Base-by-base conservation (phyloP, 805 yeast species). In the Blastobotrys americana region DNA sequence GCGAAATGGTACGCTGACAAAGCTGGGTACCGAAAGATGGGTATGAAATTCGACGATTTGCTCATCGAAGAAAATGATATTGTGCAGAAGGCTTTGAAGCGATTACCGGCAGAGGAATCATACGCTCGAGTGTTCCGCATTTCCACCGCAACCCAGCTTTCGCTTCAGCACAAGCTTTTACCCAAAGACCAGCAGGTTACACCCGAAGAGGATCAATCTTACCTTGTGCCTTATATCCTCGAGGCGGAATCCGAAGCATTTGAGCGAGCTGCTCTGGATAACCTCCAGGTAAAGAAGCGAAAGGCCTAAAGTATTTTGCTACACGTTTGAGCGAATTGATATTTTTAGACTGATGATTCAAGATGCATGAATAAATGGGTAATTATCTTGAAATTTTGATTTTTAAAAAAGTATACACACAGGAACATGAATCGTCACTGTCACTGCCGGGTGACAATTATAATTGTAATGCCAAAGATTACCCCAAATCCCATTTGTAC, bases 21-120 rank as follows among this genome's bases (percentile, higher is more conserved):
- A 54, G 74, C 95, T 46, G 97, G 97, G 48, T 93, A 93, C 84
- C 84, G 97, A 75, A 78, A 88, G 67, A 68, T 93, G 72, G 98
- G 98, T 44, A 77, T 93, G 59, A 86, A 61, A 64, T 80, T 83
- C 61, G 93, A 90, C 64, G 98, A 93, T 68, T 70, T 90, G 60
- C 65, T 90, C 53, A 68, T 75, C 54, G 98, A 93, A 71, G 98
- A 93, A 72, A 82, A 73, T 65, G 89, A 89, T 59, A 70, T 78
- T 44, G 76, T 83, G 70, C 90, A 87, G 72, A 86, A 79, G 63
- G 97, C 97, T 45, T 71, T 93, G 50, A 68, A 77, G 52, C 86
- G 98, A 77, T 72, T 93, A 60, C 95, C 96, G 55, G 77, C 77
- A 42, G 79, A 78, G 44, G 95, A 83, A 66, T 70, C 79, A 37